phyloP scores from a whole-genome alignment of 2,329 filamentous ascomycete species.

The Aotearoamyces nothofagi region DNA sequence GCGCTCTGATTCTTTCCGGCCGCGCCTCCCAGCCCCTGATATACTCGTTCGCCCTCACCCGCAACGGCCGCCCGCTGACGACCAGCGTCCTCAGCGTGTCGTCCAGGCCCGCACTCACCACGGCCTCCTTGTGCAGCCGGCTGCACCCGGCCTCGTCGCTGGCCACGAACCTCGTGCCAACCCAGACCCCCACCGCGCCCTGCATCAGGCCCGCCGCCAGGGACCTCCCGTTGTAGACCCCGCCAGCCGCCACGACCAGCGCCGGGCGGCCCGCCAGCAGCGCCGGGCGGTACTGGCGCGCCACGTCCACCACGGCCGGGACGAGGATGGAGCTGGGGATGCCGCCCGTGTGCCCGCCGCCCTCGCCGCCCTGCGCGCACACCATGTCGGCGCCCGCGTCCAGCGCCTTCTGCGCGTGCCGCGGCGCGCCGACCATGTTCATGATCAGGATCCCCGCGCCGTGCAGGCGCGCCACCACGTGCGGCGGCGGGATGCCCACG shows the following conservation, averaged over 20 bases:
- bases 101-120: conserved; percentile 63
- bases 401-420: conserved; percentile 79
- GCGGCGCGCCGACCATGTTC: conserved; percentile 95
- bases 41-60: conserved; percentile 73
- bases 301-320: conserved; percentile 76
- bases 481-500: conserved; percentile 68
- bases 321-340: conserved; percentile 77
- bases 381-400: conserved; percentile 79
- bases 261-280: conserved; percentile 54
- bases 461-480: conserved; percentile 64
- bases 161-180: conserved; percentile 85
- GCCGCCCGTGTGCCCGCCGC: conserved; percentile 84
- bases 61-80: conserved; percentile 64
- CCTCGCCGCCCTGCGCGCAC: conserved; percentile 85
- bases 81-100: conserved; percentile 76
- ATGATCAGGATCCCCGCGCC: conserved; percentile 70
- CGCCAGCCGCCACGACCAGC: conserved; percentile 78
- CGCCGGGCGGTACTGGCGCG: conserved; percentile 47
- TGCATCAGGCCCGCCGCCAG: conserved; percentile 76
- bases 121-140: conserved; percentile 68
- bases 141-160: conserved; percentile 67
- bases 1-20: conserved; percentile 57
- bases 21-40: conserved; percentile 65
- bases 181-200: conserved; percentile 82
- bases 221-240: conserved; percentile 68